phyloP scores from a whole-genome alignment of 148 eudicot genomes.

The Arctostaphylos glauca region DNA sequence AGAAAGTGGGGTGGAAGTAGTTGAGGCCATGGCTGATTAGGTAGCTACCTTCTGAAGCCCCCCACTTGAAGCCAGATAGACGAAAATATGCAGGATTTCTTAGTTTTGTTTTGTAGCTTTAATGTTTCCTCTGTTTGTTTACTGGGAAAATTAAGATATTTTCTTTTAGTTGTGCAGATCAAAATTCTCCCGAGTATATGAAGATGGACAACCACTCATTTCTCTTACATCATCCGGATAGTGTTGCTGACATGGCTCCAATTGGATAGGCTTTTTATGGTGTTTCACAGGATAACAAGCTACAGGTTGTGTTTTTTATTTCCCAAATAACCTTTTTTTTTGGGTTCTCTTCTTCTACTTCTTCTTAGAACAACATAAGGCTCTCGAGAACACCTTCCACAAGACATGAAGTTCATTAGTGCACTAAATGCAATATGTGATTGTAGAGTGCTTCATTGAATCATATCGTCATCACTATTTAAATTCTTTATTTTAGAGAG shows the following conservation, averaged over 20 bases:
- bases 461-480: too few species aligned
- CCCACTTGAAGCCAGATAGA: not conserved
- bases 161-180: conserved; percentile 18
- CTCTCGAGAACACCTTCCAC: too few species aligned
- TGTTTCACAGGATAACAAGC: conserved; percentile 16
- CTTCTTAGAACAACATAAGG: too few species aligned
- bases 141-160: not conserved
- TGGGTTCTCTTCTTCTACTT: not conserved
- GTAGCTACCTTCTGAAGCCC: conserved; percentile 12
- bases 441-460: too few species aligned
- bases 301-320: not conserved
- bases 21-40: conserved; percentile 43
- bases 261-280: conserved; percentile 43
- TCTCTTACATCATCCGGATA: conserved; percentile 22
- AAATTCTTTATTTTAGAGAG: too few species aligned
- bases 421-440: too few species aligned
- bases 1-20: conserved; percentile 54
- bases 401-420: too few species aligned
- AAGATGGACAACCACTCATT: conserved; percentile 28
- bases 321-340: not conserved
- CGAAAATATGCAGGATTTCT: not conserved
- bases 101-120: not conserved
- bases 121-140: not conserved
- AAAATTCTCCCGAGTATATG: not conserved
- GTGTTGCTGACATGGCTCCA: conserved; percentile 34